phyloP scores from a whole-genome alignment of 805 yeast species.

The Ogataea siamensis region DNA sequence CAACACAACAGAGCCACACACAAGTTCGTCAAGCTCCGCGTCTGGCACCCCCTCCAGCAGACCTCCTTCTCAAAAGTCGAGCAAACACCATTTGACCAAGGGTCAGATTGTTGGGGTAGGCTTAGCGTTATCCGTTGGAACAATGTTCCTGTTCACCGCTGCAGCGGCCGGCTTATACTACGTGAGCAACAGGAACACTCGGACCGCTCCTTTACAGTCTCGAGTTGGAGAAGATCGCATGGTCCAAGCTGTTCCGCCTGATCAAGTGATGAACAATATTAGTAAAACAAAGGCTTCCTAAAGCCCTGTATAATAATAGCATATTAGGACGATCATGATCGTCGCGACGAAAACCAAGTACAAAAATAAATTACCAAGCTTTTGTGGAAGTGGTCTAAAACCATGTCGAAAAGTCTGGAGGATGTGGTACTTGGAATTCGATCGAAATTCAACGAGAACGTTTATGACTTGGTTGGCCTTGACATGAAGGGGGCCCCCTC shows the following conservation, averaged over 20 bases:
- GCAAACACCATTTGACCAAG: slow-evolving; percentile 34
- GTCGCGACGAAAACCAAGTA: slow-evolving; percentile 10
- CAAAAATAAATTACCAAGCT: slow-evolving; percentile 1
- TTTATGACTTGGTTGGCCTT: slow-evolving; percentile 18
- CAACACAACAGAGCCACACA: slow-evolving; percentile 11
- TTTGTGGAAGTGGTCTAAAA: neutral
- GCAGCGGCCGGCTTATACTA: slow-evolving; percentile 38
- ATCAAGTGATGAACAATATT: slow-evolving; percentile 37
- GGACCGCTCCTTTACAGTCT: slow-evolving; percentile 46
- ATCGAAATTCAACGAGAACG: slow-evolving; percentile 21
- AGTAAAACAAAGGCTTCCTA: slow-evolving; percentile 14
- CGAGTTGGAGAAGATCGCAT: slow-evolving; percentile 60
- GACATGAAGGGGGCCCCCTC: slow-evolving; percentile 32
- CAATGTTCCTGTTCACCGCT: slow-evolving; percentile 40
- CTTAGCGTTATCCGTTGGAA: slow-evolving; percentile 62
- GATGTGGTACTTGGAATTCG: slow-evolving; percentile 17
- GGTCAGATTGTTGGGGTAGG: slow-evolving; percentile 72
- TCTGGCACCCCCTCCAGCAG: neutral
- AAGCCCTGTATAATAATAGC: slow-evolving; percentile 6
- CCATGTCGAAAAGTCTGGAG: slow-evolving; percentile 15
- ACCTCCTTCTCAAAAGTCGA: neutral
- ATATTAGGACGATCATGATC: slow-evolving; percentile 3
- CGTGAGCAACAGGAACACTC: slow-evolving; percentile 38
- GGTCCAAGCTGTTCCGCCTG: slow-evolving; percentile 63
- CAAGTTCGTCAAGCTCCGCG: slow-evolving; percentile 7